Evolutionary conservation across 2,329 filamentous ascomycete genomes (phyloP).

Genomic region (Pseudogymnoascus sp.): DNA sequence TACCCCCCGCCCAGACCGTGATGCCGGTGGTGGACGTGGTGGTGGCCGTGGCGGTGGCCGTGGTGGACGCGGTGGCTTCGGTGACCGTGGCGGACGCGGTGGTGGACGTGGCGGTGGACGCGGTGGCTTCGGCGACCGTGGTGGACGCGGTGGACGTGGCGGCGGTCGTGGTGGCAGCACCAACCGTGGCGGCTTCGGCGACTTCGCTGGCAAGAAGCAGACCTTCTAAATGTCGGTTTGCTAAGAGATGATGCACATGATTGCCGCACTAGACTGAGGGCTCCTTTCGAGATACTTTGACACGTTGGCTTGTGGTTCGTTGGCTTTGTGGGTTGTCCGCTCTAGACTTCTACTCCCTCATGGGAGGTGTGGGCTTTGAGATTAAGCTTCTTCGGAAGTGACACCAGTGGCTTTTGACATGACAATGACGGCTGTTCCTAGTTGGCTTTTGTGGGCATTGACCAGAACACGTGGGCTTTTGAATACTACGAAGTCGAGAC

Average conservation of each 20-base stretch:
- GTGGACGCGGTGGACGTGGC: conserved; percentile 32
- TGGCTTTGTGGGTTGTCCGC: conserved; percentile 32
- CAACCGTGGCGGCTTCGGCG: conserved; percentile 48
- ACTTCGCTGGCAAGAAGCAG: conserved; percentile 50
- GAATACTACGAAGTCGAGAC: conserved; percentile 26
- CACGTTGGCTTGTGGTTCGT: conserved; percentile 26
- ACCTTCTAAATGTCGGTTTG: conserved; percentile 30
- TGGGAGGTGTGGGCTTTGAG: conserved; percentile 31
- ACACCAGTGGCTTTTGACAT: conserved; percentile 23
- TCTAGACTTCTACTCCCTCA: conserved; percentile 29
- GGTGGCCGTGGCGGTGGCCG: conserved; percentile 34
- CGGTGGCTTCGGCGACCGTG: conserved; percentile 19
- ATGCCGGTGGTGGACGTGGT: conserved; percentile 37
- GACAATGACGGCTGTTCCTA: conserved; percentile 21
- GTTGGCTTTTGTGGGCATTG: conserved; percentile 21
- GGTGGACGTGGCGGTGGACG: conserved; percentile 29
- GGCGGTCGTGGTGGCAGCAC: conserved; percentile 31
- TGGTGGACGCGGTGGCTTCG: conserved; percentile 24
- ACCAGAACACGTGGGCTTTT: conserved; percentile 25
- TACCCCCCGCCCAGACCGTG: conserved; percentile 46
- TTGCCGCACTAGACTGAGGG: conserved; percentile 21
- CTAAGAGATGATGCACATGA: not conserved
- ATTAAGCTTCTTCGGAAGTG: conserved; percentile 17
- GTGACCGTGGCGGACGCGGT: conserved; percentile 37
- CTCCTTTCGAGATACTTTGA: conserved; percentile 15